These are phyloP conservation scores for Pneumocystis wakefieldiae DNA, from an alignment of 1,139 yeast genomes.

Conservation along the genomic window DNA sequence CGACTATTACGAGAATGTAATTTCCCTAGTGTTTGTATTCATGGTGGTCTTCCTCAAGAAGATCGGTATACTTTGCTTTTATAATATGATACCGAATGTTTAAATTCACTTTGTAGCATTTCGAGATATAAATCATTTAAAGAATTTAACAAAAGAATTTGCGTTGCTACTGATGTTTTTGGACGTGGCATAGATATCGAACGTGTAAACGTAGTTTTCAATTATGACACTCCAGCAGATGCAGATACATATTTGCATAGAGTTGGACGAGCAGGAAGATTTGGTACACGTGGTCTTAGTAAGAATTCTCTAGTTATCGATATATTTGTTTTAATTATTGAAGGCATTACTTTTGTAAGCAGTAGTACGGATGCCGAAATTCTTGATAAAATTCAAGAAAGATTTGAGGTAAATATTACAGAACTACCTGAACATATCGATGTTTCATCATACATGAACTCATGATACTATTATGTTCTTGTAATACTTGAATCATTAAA, in stretches of 20 bases:
- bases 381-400: slow-evolving; percentile 82
- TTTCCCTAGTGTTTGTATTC: slow-evolving; percentile 96
- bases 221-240: slow-evolving; percentile 52
- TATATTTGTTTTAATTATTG: neutral
- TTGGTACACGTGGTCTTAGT: slow-evolving; percentile 89
- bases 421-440: slow-evolving; percentile 97
- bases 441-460: slow-evolving; percentile 92
- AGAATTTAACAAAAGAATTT: slow-evolving; percentile 96
- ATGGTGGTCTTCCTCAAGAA: slow-evolving; percentile 90
- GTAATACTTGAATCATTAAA: neutral
- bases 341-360: slow-evolving; percentile 75
- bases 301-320: neutral
- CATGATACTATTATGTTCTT: neutral
- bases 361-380: slow-evolving; percentile 79
- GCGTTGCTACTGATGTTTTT: slow-evolving; percentile 95
- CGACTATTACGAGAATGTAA: slow-evolving; percentile 79
- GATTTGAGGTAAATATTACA: slow-evolving; percentile 89
- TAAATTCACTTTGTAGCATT: slow-evolving; percentile 26
- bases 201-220: slow-evolving; percentile 94
- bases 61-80: slow-evolving; percentile 38
- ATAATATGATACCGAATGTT: slow-evolving; percentile 15
- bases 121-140: slow-evolving; percentile 91
- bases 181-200: slow-evolving; percentile 99
- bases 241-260: slow-evolving; percentile 98
- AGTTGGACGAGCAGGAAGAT: slow-evolving; percentile 99